Evolutionary conservation across 163 green algal species (phyloP).

Genomic region (Dunaliella salina): DNA sequence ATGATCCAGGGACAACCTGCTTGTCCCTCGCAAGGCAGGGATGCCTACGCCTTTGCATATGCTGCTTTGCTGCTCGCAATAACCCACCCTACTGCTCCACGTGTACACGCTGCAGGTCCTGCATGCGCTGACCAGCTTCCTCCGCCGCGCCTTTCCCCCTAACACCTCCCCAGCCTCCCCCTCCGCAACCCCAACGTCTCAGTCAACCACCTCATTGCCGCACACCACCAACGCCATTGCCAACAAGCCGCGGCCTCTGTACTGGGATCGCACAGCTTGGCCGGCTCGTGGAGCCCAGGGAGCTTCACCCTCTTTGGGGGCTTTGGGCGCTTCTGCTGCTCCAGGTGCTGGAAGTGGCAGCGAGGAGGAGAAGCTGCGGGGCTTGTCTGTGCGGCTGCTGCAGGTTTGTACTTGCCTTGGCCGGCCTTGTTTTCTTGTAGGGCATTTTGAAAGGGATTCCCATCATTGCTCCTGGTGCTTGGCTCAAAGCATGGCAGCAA

Average conservation of each 20-base stretch:
- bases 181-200: background rate
- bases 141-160: background rate
- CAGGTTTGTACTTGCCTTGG: slow-evolving; percentile 14
- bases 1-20: too few relatives aligned
- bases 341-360: too few relatives aligned
- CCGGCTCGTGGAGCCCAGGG: background rate
- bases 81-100: background rate
- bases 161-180: background rate
- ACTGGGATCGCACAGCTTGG: background rate
- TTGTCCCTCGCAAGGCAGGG: too few relatives aligned
- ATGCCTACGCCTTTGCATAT: too few relatives aligned
- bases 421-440: background rate
- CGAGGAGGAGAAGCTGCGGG: background rate
- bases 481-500: too few relatives aligned
- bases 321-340: too few relatives aligned
- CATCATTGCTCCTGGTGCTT: too few relatives aligned
- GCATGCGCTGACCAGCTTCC: background rate
- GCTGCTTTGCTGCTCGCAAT: background rate
- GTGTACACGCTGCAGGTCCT: background rate
- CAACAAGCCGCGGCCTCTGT: background rate
- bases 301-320: background rate
- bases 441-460: too few relatives aligned
- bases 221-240: background rate
- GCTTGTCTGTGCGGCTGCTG: slow-evolving; percentile 15
- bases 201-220: background rate